Evolutionary conservation across 305 asterid species (phyloP), one percentile per base, ranked within the genome.

Genomic region (Petunia hybrid): DNA sequence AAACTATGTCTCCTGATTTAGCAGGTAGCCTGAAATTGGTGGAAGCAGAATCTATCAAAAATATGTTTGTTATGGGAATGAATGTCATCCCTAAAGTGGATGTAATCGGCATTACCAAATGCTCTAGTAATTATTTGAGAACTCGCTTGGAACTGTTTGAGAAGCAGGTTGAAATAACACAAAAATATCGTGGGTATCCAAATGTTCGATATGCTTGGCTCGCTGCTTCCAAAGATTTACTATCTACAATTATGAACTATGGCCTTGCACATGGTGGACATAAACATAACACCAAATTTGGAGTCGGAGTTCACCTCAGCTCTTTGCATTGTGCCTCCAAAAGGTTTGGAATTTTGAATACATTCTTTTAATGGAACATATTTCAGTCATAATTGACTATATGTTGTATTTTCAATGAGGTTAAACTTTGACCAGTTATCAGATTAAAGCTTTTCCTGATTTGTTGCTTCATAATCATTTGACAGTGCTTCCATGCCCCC

Each of bases 161-260:
- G 85, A 87, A 85, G 84, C 89, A 85, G 80, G 73, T 61, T 62
- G 86, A 85, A 57, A 83, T 87, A 12, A 79, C 68, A 2, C 66
- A 85, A 75, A 87, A 78, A 77, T 57, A 61, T 69, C 89, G 86
- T 41, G 88, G 88, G 31, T 71, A 75, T 57, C 70, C 88, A 59
- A 87, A 85, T 81, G 81, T 85, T 42, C 78, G 67, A 51, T 81
- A 85, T 83, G 89, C 89, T 56, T 87, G 88, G 89, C 85, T 87
- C 78, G 81, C 88, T n/a, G 80, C 87, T 75, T 69, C 87, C 10
- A 85, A 81, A 65, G 82, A 68, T 62, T 59, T 81, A 38, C 45
- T 81, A 38, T 61, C 82, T 70, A 80, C 81, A 68, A 79, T 83
- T 59, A 75, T 62, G 83, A 78, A 39, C 3, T 87, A 83, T 35